Evolutionary conservation across 2,329 filamentous ascomycete species (phyloP), one percentile per base, ranked within the genome.

Genomic region (Cladobotryum protrusum): DNA sequence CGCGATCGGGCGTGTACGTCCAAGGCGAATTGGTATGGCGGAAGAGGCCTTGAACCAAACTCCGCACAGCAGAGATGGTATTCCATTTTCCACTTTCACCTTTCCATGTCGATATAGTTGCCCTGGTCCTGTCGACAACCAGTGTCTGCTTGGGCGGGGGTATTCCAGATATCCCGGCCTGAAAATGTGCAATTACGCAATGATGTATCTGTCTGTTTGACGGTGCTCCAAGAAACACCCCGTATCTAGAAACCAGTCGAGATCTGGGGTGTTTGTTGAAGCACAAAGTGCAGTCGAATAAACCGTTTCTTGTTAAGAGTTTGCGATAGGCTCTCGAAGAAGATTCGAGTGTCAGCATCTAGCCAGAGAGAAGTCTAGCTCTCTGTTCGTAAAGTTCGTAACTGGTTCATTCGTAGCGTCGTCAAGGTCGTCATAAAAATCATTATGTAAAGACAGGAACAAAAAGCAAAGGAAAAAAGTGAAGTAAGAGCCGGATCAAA

Each of bases 371-470:
- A 52, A 48, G 48, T 60, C 52, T 55, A 58, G 52, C 57, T 55
- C 61, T 59, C 58, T 47, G 47, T 59, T 60, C 57, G 58, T 65
- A 43, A 60, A 63, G 57, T 54, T 54, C 56, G 60, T 58, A 53
- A 53, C 55, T 56, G 64, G 59, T 67, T 69, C 66, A 66, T 64
- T 63, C 62, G 62, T 65, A 56, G 55, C 61, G 52, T 65, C 62
- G 61, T 70, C 58, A 67, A 70, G 68, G 67, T 72, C 69, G 68
- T 75, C 65, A 64, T 69, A 63, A 69, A 54, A 56, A 70, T 70
- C 65, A 70, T 70, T 70, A 61, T 72, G 67, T 71, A 29, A 63
- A 72, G 67, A 70, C 68, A 70, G 67, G 62, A 68, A 66, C 63
- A 56, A 65, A 29, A 29, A 9, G 6, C 7, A 29, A 29, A 9